A percentile compares a stretch with the other conserved stretches of the same genome.
phyloP scores from a whole-genome alignment of 495 filamentous ascomycete species.

The Acidiella bohemica region DNA sequence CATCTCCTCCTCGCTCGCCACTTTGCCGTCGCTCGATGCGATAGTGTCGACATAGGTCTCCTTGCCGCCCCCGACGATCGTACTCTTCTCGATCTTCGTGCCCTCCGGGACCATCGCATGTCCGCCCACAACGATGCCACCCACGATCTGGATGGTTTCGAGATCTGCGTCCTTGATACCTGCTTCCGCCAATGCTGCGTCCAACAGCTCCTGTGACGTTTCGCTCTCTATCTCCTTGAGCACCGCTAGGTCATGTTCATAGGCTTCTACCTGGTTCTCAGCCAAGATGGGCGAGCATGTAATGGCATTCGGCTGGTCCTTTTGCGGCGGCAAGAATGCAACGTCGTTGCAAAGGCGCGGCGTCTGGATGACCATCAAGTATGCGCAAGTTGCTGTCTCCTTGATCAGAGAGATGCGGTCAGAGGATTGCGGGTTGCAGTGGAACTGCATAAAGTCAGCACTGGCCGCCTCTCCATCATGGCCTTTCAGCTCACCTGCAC shows the following conservation, averaged over 20 bases:
- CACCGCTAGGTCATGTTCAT: conserved; percentile 21
- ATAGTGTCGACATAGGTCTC: conserved; percentile 32
- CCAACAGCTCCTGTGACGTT: conserved; percentile 19
- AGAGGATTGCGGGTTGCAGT: conserved; percentile 64
- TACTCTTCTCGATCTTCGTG: conserved; percentile 41
- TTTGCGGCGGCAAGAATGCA: conserved; percentile 77
- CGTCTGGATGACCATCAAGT: conserved; percentile 89
- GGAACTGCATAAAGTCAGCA: conserved; percentile 43
- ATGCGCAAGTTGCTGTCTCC: conserved; percentile 83
- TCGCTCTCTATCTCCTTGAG: conserved; percentile 15
- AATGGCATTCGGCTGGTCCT: conserved; percentile 63
- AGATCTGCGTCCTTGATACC: background rate
- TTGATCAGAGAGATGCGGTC: conserved; percentile 94
- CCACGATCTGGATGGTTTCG: conserved; percentile 33
- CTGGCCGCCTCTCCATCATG: background rate
- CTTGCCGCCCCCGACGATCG: conserved; percentile 43
- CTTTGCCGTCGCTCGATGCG: conserved; percentile 34
- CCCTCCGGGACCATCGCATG: conserved; percentile 43
- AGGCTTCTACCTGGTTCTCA: conserved; percentile 41
- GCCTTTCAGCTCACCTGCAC: conserved; percentile 39
- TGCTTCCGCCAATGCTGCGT: conserved; percentile 29
- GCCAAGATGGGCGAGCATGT: conserved; percentile 60
- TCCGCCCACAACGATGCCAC: conserved; percentile 47
- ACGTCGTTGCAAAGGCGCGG: conserved; percentile 85
- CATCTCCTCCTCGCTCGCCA: conserved; percentile 46